These are phyloP conservation scores for Malassezia furfur DNA, from an alignment of 1,284 basidiomycete species.

Conservation along the genomic window DNA sequence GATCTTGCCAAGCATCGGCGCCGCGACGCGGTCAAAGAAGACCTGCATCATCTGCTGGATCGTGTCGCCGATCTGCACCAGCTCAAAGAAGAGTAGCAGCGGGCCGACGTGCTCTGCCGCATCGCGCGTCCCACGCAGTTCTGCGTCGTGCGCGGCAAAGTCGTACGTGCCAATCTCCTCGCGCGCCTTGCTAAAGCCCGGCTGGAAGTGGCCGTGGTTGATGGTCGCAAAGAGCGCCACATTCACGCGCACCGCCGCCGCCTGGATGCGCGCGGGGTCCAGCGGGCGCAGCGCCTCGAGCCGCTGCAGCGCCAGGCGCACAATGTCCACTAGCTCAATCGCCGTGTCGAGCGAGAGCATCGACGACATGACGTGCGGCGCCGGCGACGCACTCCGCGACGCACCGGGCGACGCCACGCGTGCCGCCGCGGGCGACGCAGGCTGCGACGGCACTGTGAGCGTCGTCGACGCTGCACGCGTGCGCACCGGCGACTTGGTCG, in stretches of 20 bases:
- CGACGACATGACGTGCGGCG: slow-evolving; percentile 61
- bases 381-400: slow-evolving; percentile 3
- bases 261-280: slow-evolving; percentile 63
- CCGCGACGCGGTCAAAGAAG: slow-evolving; percentile 88
- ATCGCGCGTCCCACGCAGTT: not conserved
- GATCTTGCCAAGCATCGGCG: slow-evolving; percentile 52
- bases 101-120: slow-evolving; percentile 63
- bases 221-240: slow-evolving; percentile 70
- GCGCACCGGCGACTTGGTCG: not conserved
- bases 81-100: slow-evolving; percentile 88
- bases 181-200: slow-evolving; percentile 70
- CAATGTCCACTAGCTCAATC: slow-evolving; percentile 80
- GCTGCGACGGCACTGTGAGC: not conserved
- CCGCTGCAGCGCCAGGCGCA: slow-evolving; percentile 79
- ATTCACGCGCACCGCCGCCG: slow-evolving; percentile 74
- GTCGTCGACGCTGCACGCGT: not conserved
- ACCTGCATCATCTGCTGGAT: slow-evolving; percentile 96
- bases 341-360: slow-evolving; percentile 83
- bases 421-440: too few relatives aligned
- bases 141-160: slow-evolving; percentile 5
- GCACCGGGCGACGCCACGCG: not conserved
- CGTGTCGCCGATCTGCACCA: slow-evolving; percentile 92
- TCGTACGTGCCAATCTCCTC: slow-evolving; percentile 31
- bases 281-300: slow-evolving; percentile 69
- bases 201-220: slow-evolving; percentile 67